Percentiles rank a stretch among this genome's conserved stretches.
Conservation (phyloP, 257 asterid genomes). For the Solanum chilense region DNA sequence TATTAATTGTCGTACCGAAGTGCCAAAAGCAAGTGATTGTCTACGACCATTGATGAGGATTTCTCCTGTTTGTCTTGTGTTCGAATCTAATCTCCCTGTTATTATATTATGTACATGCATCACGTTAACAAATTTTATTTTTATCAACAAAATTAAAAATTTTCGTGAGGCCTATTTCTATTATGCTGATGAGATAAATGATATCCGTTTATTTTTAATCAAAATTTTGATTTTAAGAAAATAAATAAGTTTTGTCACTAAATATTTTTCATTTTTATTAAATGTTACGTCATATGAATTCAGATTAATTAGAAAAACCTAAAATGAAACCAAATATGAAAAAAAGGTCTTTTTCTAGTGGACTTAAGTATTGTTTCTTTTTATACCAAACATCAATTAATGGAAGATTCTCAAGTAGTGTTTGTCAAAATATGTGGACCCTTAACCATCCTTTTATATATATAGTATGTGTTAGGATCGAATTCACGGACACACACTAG, state of each 20-base stretch:
- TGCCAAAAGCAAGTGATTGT: conserved; percentile 52
- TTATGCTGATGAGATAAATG: no score
- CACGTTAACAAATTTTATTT: not conserved
- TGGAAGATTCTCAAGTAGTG: not conserved
- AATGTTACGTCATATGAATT: no score
- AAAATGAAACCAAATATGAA: not conserved
- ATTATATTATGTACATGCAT: not conserved
- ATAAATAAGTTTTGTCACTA: no score
- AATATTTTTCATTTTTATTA: not conserved
- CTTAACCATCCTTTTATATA: no score
- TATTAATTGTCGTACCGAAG: conserved; percentile 28
- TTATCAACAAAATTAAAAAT: no score
- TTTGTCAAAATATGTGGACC: not conserved
- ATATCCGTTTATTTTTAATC: no score
- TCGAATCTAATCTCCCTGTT: conserved; percentile 47
- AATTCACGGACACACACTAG: no score
- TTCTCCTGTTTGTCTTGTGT: conserved; percentile 42
- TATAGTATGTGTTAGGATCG: not conserved
- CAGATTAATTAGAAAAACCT: no score
- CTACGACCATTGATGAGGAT: conserved; percentile 51
- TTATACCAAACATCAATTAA: not conserved
- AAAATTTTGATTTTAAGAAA: no score
- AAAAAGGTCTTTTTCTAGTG: not conserved
- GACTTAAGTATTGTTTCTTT: not conserved
- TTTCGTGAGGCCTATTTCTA: no score